Evolutionary conservation across 768 basidiomycete genomes (phyloP), one percentile per base, ranked within the genome.

Genomic region (Leucosporidium creatinivorum): DNA sequence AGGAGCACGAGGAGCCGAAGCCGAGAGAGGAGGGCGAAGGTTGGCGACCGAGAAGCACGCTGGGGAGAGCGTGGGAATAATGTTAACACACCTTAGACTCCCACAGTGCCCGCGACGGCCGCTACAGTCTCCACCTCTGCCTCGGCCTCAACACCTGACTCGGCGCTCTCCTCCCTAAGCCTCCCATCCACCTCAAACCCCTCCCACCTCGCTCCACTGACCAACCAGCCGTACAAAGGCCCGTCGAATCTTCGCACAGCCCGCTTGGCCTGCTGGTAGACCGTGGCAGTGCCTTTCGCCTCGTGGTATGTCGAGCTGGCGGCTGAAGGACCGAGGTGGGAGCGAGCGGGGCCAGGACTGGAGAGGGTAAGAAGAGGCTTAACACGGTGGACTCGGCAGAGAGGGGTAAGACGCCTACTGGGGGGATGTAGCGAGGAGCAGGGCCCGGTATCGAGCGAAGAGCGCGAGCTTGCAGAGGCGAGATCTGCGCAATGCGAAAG

Each of bases 161-260:
- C 39, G 39, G 39, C 39, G 39, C 6, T 44, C 39, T 44, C 39
- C 13, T 44, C 39, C 39, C 39, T 50, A 19, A 62, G 23, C 3
- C 39, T 47, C 10, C 69, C 66, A 7, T 55, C 23, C 12, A 1
- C 56, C 7, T 62, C 52, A 48, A 73, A 73, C 5, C 23, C 9
- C 50, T 73, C 69, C 56, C 61, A 71, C 28, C 10, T 10, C 31
- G 26, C 17, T 2, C 66, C 67, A 51, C 64, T 69, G 18, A 65
- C 64, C 2, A 74, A 47, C 73, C 73, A 74, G 12, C 64, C 70
- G 1, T 58, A 36, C 51, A 74, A 69, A 12, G 70, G 70, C 3
- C 63, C 70, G 1, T 28, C 61, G 7, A 23, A 28, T 12, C 18
- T 18, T 8, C 73, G 62, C 2, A 69, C 48, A 3, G 62, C 54